phyloP scores from a whole-genome alignment of 1,284 basidiomycete genomes.

The Trichosporon coremiiforme region DNA sequence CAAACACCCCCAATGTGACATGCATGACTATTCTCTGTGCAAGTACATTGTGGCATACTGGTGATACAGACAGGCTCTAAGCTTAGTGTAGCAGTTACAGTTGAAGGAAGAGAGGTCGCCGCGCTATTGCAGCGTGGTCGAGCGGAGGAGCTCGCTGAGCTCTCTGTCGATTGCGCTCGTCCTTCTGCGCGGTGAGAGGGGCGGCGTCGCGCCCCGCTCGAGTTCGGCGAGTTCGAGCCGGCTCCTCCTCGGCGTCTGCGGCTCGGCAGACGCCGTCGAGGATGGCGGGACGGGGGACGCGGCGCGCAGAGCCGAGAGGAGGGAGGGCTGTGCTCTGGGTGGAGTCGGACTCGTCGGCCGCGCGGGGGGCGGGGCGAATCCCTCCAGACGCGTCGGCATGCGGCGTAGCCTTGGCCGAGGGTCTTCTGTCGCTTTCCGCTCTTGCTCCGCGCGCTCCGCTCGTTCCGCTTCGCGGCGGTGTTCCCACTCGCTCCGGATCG shows the following conservation, averaged over 20 bases:
- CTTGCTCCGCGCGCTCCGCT: background rate
- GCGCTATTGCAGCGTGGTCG: background rate
- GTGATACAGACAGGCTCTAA: background rate
- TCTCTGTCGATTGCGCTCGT: background rate
- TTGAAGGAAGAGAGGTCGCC: too few species aligned
- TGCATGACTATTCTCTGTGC: too few species aligned
- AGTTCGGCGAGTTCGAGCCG: background rate
- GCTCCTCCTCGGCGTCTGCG: background rate
- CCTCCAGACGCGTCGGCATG: background rate
- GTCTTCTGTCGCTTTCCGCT: background rate
- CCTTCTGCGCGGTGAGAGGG: background rate
- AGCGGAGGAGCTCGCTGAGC: constrained; percentile 4
- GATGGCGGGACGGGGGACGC: background rate
- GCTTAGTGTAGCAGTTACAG: background rate
- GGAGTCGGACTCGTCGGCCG: background rate
- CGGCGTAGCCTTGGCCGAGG: background rate
- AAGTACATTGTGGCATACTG: background rate
- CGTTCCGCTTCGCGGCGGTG: background rate
- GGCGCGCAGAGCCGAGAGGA: background rate
- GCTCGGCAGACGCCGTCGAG: background rate
- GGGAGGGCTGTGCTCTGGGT: background rate
- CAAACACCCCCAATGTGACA: background rate
- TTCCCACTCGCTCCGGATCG: background rate
- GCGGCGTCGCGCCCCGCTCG: background rate
- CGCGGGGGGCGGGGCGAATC: background rate